Percentiles rank a stretch among this genome's conserved stretches.
These are phyloP conservation scores for Mercurialis annua DNA, from an alignment of 345 rosid species.

Conservation along the genomic window DNA sequence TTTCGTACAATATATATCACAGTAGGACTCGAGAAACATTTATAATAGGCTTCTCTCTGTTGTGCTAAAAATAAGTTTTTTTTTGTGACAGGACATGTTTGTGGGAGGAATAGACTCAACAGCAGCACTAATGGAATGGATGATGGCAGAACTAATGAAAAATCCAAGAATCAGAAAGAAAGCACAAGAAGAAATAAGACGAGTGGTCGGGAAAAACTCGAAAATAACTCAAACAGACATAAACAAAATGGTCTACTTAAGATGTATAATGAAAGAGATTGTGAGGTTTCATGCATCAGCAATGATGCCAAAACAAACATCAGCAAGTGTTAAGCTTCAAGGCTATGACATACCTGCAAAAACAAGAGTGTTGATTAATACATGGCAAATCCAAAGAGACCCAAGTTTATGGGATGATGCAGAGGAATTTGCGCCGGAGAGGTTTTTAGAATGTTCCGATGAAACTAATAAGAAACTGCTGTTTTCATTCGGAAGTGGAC, in stretches of 20 bases:
- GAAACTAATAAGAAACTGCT: background rate
- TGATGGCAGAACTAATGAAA: slow-evolving; percentile 26
- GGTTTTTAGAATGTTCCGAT: background rate
- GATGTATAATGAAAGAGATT: slow-evolving; percentile 10
- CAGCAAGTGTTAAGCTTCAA: slow-evolving; percentile 6
- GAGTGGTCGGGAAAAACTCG: slow-evolving; percentile 11
- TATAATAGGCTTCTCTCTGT: too few relatives aligned
- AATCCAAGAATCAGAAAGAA: slow-evolving; percentile 22
- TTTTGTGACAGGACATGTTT: slow-evolving; percentile 20
- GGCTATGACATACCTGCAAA: slow-evolving; percentile 17
- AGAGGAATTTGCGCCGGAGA: slow-evolving; percentile 14
- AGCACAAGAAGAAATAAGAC: slow-evolving; percentile 22
- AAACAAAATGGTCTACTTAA: slow-evolving; percentile 8
- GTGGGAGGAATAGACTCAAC: slow-evolving; percentile 20
- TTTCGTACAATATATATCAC: too few relatives aligned
- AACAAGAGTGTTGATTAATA: slow-evolving; percentile 13
- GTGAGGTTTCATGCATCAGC: slow-evolving; percentile 11
- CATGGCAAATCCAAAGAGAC: slow-evolving; percentile 15
- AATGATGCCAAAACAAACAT: slow-evolving; percentile 12
- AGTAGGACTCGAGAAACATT: too few relatives aligned
- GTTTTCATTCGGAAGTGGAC: slow-evolving; percentile 9
- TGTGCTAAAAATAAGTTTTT: background rate
- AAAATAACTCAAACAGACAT: slow-evolving; percentile 5
- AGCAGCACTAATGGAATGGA: slow-evolving; percentile 27
- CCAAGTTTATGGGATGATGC: slow-evolving; percentile 10